Conservation (phyloP, 768 basidiomycete genomes). For the Scleroderma citrinum region DNA sequence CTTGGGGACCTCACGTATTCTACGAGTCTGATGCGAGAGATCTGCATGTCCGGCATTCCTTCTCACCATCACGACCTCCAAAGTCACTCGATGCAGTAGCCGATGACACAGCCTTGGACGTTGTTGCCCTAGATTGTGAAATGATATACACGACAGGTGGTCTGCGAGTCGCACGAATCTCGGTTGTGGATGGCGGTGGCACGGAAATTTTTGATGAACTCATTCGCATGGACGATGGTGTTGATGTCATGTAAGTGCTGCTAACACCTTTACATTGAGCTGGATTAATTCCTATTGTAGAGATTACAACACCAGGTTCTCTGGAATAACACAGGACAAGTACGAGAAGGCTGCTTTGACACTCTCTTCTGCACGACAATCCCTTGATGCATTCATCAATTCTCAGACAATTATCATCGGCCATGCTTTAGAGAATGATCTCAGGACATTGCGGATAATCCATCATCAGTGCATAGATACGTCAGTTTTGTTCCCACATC, state of each 20-base stretch:
- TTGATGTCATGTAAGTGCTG: constrained; percentile 63
- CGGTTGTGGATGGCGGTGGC: constrained; percentile 77
- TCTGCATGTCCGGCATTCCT: constrained; percentile 72
- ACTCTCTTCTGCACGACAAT: constrained; percentile 57
- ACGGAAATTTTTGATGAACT: constrained; percentile 75
- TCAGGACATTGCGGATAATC: constrained; percentile 83
- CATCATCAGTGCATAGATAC: constrained; percentile 88
- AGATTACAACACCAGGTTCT: constrained; percentile 90
- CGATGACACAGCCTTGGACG: constrained; percentile 49
- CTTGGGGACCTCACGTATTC: constrained; percentile 84
- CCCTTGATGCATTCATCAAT: constrained; percentile 67
- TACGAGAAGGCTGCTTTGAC: constrained; percentile 60
- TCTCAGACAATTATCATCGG: constrained; percentile 84
- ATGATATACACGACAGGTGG: constrained; percentile 96
- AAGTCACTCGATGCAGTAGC: neutral
- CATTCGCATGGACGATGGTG: constrained; percentile 74
- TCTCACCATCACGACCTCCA: constrained; percentile 43
- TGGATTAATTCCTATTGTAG: constrained; percentile 33
- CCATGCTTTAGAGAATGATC: constrained; percentile 89
- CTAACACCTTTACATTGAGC: neutral
- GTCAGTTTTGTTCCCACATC: constrained; percentile 79
- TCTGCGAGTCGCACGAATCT: constrained; percentile 84
- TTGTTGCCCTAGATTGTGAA: constrained; percentile 93
- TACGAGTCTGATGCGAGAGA: constrained; percentile 62
- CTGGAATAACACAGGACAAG: constrained; percentile 62